These are phyloP conservation scores for Biscogniauxia marginata DNA, from an alignment of 2,329 filamentous ascomycete genomes.

Conservation along the genomic window DNA sequence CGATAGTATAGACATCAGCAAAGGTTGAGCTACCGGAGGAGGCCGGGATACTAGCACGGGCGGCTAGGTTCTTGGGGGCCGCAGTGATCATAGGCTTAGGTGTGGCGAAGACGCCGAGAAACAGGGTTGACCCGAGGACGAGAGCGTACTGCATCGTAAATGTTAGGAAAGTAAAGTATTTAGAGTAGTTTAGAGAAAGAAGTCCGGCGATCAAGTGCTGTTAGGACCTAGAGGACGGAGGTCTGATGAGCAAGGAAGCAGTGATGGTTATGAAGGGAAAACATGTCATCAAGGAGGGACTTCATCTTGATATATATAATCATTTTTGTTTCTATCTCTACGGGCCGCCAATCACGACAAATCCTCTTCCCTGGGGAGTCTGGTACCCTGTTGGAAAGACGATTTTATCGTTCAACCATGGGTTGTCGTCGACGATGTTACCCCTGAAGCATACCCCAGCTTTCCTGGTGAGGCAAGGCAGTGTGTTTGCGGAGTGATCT, in stretches of 20 bases:
- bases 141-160: conserved; percentile 5
- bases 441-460: neutral
- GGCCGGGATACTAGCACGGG: conserved; percentile 1
- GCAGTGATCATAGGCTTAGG: conserved; percentile 3
- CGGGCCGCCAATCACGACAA: neutral
- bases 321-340: neutral
- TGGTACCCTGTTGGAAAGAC: neutral
- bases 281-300: neutral
- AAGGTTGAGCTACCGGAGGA: conserved; percentile 5
- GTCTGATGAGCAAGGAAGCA: too few species aligned
- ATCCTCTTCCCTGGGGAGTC: neutral
- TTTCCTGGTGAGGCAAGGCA: neutral
- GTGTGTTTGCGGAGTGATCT: neutral
- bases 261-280: neutral
- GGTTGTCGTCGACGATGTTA: neutral
- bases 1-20: neutral
- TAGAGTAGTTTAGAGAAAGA: too few species aligned
- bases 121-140: conserved; percentile 1
- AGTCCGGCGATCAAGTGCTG: too few species aligned
- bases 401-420: neutral
- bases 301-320: neutral
- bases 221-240: neutral
- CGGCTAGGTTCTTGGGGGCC: conserved; percentile 2
- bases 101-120: conserved; percentile 4
- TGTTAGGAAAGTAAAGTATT: neutral